These are phyloP conservation scores for thale cress (Arabidopsis thaliana) DNA, from an alignment of 345 rosid genomes.

Conservation along the genomic window TAIR10.1 NC_003071.7:18786001-18786500, in stretches of 20 bases:
- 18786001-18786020: too few relatives aligned
- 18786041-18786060: too few relatives aligned
- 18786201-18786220: background rate
- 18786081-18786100: too few relatives aligned
- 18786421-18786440: conserved; percentile 24
- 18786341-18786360: background rate
- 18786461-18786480: conserved; percentile 18
- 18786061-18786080: too few relatives aligned
- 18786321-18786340: conserved; percentile 34
- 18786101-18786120: too few relatives aligned
- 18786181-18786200: background rate
- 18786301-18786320: conserved; percentile 18
- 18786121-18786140: too few relatives aligned
- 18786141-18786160: too few relatives aligned
- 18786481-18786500: conserved; percentile 32
- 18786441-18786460: conserved; percentile 8
- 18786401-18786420: conserved; percentile 33
- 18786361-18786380: conserved; percentile 9
- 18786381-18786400: conserved; percentile 40
- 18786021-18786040: too few relatives aligned
- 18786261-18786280: background rate
- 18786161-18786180: background rate
- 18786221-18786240: background rate
- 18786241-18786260: conserved; percentile 8
- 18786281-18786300: conserved; percentile 41